Conservation (phyloP, 2,329 filamentous ascomycete genomes). For the Scopulariopsis brevicaulis region DNA sequence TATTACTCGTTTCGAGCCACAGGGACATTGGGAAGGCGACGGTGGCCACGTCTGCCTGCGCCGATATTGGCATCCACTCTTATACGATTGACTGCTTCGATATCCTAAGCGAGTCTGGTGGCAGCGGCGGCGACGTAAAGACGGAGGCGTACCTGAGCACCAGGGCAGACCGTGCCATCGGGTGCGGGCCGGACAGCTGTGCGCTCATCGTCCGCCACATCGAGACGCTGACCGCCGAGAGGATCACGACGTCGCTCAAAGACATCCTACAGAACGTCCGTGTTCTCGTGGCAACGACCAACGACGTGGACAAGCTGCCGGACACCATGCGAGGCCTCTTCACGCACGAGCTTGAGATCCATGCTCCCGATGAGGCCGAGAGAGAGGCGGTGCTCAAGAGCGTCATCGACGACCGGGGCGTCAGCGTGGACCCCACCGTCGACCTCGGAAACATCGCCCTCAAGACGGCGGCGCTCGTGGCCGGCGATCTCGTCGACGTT, state of each 20-base stretch:
- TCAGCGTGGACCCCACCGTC: constrained; percentile 71
- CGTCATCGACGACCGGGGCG: constrained; percentile 64
- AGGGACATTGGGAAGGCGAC: constrained; percentile 88
- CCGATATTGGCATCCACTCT: constrained; percentile 81
- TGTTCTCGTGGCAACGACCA: constrained; percentile 86
- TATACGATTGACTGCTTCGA: constrained; percentile 89
- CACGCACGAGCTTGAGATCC: constrained; percentile 91
- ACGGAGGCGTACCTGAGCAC: constrained; percentile 85
- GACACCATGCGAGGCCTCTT: constrained; percentile 85
- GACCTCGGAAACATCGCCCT: constrained; percentile 78
- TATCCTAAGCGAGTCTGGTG: constrained; percentile 75
- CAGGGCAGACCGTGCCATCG: constrained; percentile 77
- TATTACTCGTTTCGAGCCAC: constrained; percentile 84
- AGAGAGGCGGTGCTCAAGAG: constrained; percentile 76
- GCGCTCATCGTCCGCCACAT: constrained; percentile 80
- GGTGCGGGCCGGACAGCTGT: constrained; percentile 75
- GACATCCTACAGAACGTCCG: constrained; percentile 71
- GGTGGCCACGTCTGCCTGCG: constrained; percentile 63
- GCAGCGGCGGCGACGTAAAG: constrained; percentile 82
- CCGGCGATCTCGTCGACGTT: constrained; percentile 87
- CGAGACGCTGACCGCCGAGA: constrained; percentile 81
- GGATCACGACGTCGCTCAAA: constrained; percentile 76
- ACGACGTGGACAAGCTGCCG: constrained; percentile 87
- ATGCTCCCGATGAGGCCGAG: constrained; percentile 83
- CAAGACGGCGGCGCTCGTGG: constrained; percentile 91